Base-by-base conservation (phyloP, 495 filamentous ascomycete species). In the Patellaria atrata region DNA sequence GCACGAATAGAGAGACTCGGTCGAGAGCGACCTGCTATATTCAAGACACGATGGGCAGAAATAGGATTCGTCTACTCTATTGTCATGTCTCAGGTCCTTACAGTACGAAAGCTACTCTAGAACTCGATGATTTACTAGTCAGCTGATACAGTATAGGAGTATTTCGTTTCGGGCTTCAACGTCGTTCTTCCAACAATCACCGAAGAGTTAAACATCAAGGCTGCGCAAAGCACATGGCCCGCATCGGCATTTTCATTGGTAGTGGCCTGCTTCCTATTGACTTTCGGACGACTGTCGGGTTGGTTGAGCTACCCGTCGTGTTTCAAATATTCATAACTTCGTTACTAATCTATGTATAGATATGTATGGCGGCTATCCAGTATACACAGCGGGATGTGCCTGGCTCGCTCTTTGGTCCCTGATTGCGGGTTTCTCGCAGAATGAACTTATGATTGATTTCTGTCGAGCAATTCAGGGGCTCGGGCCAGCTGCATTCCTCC, bases 101-200 rank as follows among this genome's bases (percentile, higher is more conserved):
- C 76, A 23, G 77, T 73, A 59, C 41, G 71, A 59, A 26, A 5
- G 9, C 27, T 31, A 46, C 40, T 35, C 36, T 23, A 9, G 27
- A 26, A 24, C 15, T 3, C 8, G 17, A 15, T 15, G 8, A 14
- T 24, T 27, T n/a, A 25, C 18, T 3, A 24, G 12, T 22, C 6
- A 22, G 10, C 31, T 34, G 18, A 34, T 16, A 3, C 1, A 12
- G 7, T 20, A 11, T 40, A 65, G 63, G 72, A 91, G 60, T 93
- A 82, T 56, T 85, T 83, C 50, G 75, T 87, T 22, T 82, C 77
- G 26, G 84, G 84, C 28, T 93, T 85, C 55, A 87, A 81, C 45
- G 71, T 91, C 42, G 64, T 93, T 33, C 57, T 86, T 1, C 84
- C 84, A 6, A 70, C 71, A 0, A 46, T 93, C 7, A 58, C 71